phyloP scores from a whole-genome alignment of 2,329 filamentous ascomycete species.

The Pseudogymnoascus sp. region DNA sequence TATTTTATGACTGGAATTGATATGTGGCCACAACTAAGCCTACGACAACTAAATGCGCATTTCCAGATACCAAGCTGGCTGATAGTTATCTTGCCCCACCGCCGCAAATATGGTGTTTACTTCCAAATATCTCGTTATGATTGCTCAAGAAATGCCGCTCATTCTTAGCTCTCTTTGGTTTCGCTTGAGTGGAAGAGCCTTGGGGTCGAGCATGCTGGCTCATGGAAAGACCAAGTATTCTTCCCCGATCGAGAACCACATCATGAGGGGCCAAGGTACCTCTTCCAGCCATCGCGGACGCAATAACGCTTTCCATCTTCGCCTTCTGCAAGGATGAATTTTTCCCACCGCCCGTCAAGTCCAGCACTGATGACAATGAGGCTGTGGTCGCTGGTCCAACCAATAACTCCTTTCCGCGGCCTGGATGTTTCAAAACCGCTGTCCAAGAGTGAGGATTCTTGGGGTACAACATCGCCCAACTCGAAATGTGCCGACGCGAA shows the following conservation, averaged over 20 bases:
- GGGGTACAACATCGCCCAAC: constrained; percentile 58
- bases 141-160: background rate
- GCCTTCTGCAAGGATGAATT: constrained; percentile 63
- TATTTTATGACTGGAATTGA: background rate
- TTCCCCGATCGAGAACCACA: background rate
- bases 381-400: constrained; percentile 70
- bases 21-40: background rate
- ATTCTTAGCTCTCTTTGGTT: background rate
- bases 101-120: background rate
- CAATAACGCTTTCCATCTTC: constrained; percentile 61
- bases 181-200: background rate
- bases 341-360: constrained; percentile 78
- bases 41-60: background rate
- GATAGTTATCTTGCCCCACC: background rate
- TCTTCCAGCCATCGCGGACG: constrained; percentile 72
- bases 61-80: background rate
- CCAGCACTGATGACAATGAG: constrained; percentile 74
- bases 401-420: constrained; percentile 74
- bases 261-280: constrained; percentile 49
- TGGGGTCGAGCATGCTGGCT: background rate
- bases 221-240: background rate
- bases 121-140: background rate
- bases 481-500: constrained; percentile 76
- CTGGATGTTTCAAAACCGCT: constrained; percentile 25
- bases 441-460: constrained; percentile 30